Percentiles rank a stretch among this genome's conserved stretches.
These are phyloP conservation scores for Podaxis sp. DNA, from an alignment of 768 basidiomycete genomes.

Conservation along the genomic window DNA sequence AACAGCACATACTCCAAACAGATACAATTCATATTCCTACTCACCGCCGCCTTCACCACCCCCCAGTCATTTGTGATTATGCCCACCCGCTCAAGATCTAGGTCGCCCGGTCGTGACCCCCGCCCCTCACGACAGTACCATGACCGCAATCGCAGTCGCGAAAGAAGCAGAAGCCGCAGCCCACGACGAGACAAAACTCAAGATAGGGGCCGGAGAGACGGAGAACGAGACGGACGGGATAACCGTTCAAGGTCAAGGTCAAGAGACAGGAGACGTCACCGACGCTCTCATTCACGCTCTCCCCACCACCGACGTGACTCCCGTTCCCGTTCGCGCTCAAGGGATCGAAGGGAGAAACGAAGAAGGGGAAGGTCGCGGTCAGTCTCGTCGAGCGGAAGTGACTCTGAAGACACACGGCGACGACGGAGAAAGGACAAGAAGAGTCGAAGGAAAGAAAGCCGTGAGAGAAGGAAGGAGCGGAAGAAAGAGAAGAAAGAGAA, in stretches of 20 bases:
- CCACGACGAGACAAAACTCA: conserved; percentile 5
- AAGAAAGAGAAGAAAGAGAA: conserved; percentile 63
- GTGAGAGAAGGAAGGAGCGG: conserved; percentile 31
- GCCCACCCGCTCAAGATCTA: conserved; percentile 1
- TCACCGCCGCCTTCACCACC: background rate
- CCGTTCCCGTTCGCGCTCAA: conserved; percentile 25
- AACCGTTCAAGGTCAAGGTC: conserved; percentile 23
- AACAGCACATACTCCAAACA: background rate
- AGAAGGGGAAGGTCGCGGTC: conserved; percentile 35
- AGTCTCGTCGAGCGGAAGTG: conserved; percentile 34
- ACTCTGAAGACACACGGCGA: conserved; percentile 36
- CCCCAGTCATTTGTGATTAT: background rate
- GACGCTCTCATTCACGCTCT: conserved; percentile 25
- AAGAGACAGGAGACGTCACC: conserved; percentile 17
- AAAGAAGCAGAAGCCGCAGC: conserved; percentile 4
- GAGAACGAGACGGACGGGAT: conserved; percentile 19
- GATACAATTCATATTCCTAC: background rate
- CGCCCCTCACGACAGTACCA: background rate
- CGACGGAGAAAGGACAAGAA: conserved; percentile 48
- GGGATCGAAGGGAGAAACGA: conserved; percentile 24
- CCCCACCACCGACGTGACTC: conserved; percentile 27
- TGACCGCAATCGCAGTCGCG: conserved; percentile 17
- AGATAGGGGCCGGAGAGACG: conserved; percentile 10
- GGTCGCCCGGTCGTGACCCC: background rate
- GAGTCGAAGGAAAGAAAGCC: conserved; percentile 46